Percentiles rank a stretch among this genome's conserved stretches.
These are phyloP conservation scores for Aspergillus pseudoterreus DNA, from an alignment of 2,329 filamentous ascomycete species.

Conservation along the genomic window DNA sequence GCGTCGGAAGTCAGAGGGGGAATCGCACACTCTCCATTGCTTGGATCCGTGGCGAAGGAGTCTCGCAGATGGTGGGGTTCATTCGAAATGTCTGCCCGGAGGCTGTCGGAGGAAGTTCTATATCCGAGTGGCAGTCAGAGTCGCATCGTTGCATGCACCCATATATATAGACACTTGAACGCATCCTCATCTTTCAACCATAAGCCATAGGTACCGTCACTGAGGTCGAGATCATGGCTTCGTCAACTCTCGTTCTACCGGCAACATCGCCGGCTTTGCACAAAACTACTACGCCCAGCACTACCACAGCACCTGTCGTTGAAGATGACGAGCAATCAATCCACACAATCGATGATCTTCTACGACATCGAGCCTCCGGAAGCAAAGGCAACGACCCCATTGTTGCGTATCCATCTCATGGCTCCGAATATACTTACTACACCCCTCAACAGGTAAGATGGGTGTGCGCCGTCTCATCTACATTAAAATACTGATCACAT, in stretches of 20 bases:
- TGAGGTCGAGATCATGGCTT: not conserved
- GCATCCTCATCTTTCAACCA: too few relatives aligned
- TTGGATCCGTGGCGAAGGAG: too few relatives aligned
- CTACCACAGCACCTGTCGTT: not conserved
- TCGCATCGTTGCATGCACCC: not conserved
- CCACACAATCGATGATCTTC: constrained; percentile 13
- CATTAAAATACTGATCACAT: not conserved
- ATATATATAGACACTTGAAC: not conserved
- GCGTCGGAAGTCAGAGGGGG: not conserved
- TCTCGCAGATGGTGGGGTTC: not conserved
- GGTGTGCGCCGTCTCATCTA: not conserved
- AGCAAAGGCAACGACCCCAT: constrained; percentile 10
- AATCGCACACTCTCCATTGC: not conserved
- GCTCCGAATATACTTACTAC: constrained; percentile 15
- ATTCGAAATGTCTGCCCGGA: not conserved
- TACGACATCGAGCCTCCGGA: constrained; percentile 10
- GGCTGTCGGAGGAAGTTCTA: not conserved
- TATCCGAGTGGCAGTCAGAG: not conserved
- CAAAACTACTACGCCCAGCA: too few relatives aligned
- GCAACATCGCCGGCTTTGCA: not conserved
- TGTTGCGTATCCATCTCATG: constrained; percentile 14
- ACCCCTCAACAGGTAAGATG: constrained; percentile 11
- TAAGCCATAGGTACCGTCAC: too few relatives aligned
- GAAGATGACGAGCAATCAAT: constrained; percentile 1
- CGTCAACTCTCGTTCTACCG: not conserved